Base-by-base conservation (phyloP, 1,284 basidiomycete genomes). In the Amylostereum chailletii region DNA sequence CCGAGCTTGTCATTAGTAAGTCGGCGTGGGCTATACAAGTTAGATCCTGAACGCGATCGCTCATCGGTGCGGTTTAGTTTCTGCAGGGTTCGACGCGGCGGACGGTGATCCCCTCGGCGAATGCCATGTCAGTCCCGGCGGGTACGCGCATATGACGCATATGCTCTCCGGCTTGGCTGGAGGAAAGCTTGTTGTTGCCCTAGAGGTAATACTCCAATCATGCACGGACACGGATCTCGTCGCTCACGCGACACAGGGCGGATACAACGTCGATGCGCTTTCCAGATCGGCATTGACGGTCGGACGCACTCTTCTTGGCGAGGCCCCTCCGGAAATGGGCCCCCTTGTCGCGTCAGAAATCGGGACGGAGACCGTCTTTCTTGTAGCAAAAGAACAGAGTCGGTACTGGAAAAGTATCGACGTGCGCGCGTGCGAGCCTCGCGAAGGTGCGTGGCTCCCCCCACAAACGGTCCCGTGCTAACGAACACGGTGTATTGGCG, bases 121-220 rank as follows among this genome's bases (percentile, higher is more conserved):
- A 66, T 97, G 94, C 62, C 73, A 83, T 55, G 94, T 99, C 51
- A 80, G 90, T 1, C 96, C 96, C 0, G 77, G 83, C n/a, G 95
- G 94, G 1, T 99, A 94, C 64, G 94, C 94, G 0, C 95, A 98
- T 60, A 98, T 99, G 94, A 97, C 96, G 2, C 90, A 97, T 60
- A 94, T 96, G 86, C 75, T 99, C 3, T 79, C 83, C 40, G 82
- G 87, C n/a, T 74, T 99, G 6, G 94, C 95, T 8, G 79, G 83
- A 3, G 96, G 96, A 4, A 87, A 83, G 58, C 60, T 98, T 5
- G 91, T 96, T 9, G 92, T 96, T 27, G 94, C 93, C 3, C 78
- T 99, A 31, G 96, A 99, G 79, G 94, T 93, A 51, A 45, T 66
- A 19, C 19, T 19, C 19, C 19, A 55, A 36, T 38, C 1, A 26